Percentiles rank a stretch among this genome's conserved stretches.
Conservation (phyloP, 345 rosid species). For the Excoecaria cochinchinensis region DNA sequence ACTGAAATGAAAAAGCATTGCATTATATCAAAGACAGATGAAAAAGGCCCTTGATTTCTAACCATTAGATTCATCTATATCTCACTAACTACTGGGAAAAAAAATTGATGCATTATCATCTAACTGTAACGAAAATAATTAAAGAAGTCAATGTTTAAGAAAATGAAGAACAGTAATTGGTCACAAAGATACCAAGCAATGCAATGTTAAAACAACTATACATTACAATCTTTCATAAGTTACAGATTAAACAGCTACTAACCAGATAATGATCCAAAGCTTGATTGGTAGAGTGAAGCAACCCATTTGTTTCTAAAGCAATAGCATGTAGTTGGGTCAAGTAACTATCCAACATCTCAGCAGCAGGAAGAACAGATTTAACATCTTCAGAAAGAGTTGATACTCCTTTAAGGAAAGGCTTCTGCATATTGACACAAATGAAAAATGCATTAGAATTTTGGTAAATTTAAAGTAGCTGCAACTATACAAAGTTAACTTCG, state of each 20-base stretch:
- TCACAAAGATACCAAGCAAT: background rate
- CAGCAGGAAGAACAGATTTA: slow-evolving; percentile 77
- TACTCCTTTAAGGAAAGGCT: slow-evolving; percentile 62
- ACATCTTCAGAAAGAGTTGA: slow-evolving; percentile 76
- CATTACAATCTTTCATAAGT: background rate
- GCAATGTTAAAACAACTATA: background rate
- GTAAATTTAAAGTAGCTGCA: slow-evolving; percentile 17
- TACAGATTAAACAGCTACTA: background rate
- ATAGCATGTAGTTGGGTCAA: slow-evolving; percentile 56
- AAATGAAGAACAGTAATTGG: background rate
- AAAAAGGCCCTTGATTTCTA: background rate
- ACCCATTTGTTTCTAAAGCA: slow-evolving; percentile 40
- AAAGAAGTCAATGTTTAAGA: background rate
- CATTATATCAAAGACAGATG: background rate
- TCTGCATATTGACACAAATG: slow-evolving; percentile 42
- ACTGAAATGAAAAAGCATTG: slow-evolving; percentile 9
- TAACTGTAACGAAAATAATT: no score
- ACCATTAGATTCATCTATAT: background rate
- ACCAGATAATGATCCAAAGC: slow-evolving; percentile 72
- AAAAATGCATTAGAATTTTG: background rate
- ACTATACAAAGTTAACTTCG: slow-evolving; percentile 13
- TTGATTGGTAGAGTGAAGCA: slow-evolving; percentile 34
- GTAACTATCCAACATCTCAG: slow-evolving; percentile 61
- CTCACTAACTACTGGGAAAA: background rate
- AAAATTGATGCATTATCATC: background rate